Evolutionary conservation across 2,329 filamentous ascomycete species (phyloP), one percentile per base, ranked within the genome.

Genomic region (Aspergillus sp.): DNA sequence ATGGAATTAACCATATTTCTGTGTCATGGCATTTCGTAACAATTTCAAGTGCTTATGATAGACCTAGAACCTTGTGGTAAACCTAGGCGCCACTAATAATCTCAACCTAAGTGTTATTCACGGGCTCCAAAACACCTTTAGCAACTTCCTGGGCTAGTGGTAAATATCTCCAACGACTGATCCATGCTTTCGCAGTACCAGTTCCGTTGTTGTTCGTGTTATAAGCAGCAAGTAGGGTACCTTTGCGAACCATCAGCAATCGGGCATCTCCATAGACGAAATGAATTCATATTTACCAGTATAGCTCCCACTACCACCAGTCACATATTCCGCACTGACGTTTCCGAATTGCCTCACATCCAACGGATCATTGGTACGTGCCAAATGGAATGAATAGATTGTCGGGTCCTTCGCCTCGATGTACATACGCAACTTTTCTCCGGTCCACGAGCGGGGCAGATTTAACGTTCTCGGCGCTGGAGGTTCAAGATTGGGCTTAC

Each of bases 161-260:
- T 42, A n/a, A 6, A 39, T 59, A 59, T 31, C 49, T 55, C 53
- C 53, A 59, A 10, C 49, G 42, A 39, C 52, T 59, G 24, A 59
- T 39, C 51, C 46, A 59, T 1, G 57, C 57, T 9, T 54, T 31
- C 1, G 52, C 52, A 10, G 22, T 45, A 20, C 52, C 36, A 12
- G 24, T 24, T 36, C 47, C 46, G 20, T 47, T 53, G 16, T 58
- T 58, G 12, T 45, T 54, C 11, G 56, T 58, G 6, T 42, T 52
- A 50, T 58, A 58, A 3, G 49, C 51, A 5, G 50, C 42, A 49
- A 58, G 20, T 4, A 54, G 42, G 20, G 56, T 54, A n/a, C 56
- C 56, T 58, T 14, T 29, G 2, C n/a, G 5, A n/a, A 18, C 12
- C 6, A 18, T 55, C 52, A 58, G 26, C 26, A 36, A 36, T 12